Base-by-base conservation (phyloP, 176 grass and related monocot genomes). In the Eremochloa ophiuroides region DNA sequence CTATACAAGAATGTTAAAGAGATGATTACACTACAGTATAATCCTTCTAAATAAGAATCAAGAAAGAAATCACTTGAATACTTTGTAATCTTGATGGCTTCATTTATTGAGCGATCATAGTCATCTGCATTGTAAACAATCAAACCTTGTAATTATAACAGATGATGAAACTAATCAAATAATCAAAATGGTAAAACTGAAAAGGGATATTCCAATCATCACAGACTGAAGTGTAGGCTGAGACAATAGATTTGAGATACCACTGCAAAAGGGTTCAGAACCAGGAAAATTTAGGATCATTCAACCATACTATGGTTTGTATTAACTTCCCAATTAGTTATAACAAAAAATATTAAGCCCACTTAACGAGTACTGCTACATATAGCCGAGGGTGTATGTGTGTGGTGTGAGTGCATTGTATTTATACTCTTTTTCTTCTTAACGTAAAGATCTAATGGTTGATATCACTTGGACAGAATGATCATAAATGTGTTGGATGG, bases 71-170 rank as follows among this genome's bases (percentile, higher is more conserved):
- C 14, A 81, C 85, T 40, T 30, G 87, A 93, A 71, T 95, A 99
- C 97, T 99, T 99, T 18, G 97, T 99, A 70, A 95, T 91, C 88
- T 99, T 95, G 81, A 99, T 99, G 62, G 97, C 97, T 82, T 99
- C 97, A 29, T 87, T 99, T 87, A 99, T 99, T 84, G 97, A 99
- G 44, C 97, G 90, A 16, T 99, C 97, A 88, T 90, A 99, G 66
- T 99, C 97, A 93, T 99, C 97, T 99, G 93, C 91, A 89, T 84
- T 63, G 35, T 63, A 66, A 65, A 80, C 71, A 62, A 80, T 74
- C 12, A 81, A 86, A 76, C 16, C 28, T 64, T 77, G 63, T 77
- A 28, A 71, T 35, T 58, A 72, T 66, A 87, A 71, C 62, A 67
- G 62, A 43, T 39, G 42, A 30, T 44, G 34, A 59, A 74, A 30